Conservation (phyloP, 345 rosid genomes). For the Trapa incisa region DNA sequence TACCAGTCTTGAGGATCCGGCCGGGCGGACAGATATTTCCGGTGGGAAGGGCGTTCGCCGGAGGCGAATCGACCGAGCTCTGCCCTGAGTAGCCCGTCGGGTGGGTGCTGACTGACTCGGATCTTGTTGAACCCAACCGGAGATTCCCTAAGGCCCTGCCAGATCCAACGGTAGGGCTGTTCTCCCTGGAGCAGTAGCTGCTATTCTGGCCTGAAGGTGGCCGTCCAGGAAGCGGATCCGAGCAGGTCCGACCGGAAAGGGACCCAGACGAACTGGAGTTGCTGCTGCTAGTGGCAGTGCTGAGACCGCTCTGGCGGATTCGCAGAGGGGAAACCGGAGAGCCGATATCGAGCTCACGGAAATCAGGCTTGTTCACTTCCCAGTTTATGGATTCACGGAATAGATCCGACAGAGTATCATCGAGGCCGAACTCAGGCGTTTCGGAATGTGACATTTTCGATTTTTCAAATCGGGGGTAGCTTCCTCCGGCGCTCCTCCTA, state of each 20-base stretch:
- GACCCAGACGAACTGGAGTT: constrained; percentile 84
- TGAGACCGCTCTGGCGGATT: constrained; percentile 26
- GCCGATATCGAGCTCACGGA: constrained; percentile 64
- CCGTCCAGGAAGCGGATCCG: constrained; percentile 19
- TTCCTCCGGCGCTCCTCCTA: not conserved
- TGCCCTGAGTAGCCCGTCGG: constrained; percentile 37
- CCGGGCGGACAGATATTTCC: constrained; percentile 89
- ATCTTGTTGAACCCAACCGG: constrained; percentile 28
- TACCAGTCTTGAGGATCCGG: constrained; percentile 53
- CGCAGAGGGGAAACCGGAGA: constrained; percentile 88
- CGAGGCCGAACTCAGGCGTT: constrained; percentile 32
- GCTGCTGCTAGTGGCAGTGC: constrained; percentile 35
- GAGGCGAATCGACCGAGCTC: constrained; percentile 40
- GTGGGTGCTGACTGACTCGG: constrained; percentile 31
- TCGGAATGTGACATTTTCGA: constrained; percentile 48
- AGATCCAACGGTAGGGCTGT: constrained; percentile 35
- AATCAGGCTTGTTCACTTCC: constrained; percentile 68
- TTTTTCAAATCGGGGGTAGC: not conserved
- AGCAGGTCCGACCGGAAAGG: constrained; percentile 37
- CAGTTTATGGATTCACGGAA: constrained; percentile 39
- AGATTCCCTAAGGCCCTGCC: constrained; percentile 15
- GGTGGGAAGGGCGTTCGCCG: constrained; percentile 46
- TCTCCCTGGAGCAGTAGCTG: constrained; percentile 44
- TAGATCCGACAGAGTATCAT: constrained; percentile 10
- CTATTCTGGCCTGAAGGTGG: constrained; percentile 32